Evolutionary conservation across 352 stramenopile species (phyloP), one percentile per base, ranked within the genome.

Genomic region (Globisporangium iwayamae): DNA sequence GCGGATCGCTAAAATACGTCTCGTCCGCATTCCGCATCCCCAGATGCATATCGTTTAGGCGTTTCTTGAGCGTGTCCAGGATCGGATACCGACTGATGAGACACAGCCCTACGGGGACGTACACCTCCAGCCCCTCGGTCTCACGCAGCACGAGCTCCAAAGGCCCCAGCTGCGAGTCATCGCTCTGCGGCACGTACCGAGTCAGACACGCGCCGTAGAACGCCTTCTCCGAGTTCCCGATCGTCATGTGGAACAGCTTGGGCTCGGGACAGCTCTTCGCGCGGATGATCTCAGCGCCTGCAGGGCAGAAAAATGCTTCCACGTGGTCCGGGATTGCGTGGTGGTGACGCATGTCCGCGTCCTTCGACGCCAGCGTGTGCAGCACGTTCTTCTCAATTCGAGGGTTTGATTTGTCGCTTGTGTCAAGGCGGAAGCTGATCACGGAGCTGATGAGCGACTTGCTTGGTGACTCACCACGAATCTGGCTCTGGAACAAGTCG

Each of bases 151-250:
- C 84, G 67, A 88, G 78, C 57, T 95, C 86, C 28, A 95, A 71
- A 16, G 86, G 84, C 18, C 75, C 78, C 11, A 95, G 62, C 60
- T 90, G 81, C 43, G 71, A 85, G 4, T 84, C 72, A 36, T 91
- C 83, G 30, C 80, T 83, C 38, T 90, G 64, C 0, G 78, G 72
- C 16, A 95, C 81, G 57, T 95, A 95, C 55, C 84, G 74, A 34
- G 84, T 93, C n/a, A 95, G 70, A 32, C 81, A 91, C 7, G 84
- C 86, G 34, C 79, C 82, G 50, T 93, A 92, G 61, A 95, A 93
- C 6, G 84, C 74, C 58, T 91, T 91, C 43, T 95, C 86, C 3
- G 85, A 63, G 41, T 85, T 92, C 30, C 86, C 86, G 28, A 95
- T 92, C 8, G 83, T 91, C 78, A 95, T 84, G 55, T 95, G 83